Base-by-base conservation (phyloP, 495 filamentous ascomycete species). In the Aspergillus funiculosus region DNA sequence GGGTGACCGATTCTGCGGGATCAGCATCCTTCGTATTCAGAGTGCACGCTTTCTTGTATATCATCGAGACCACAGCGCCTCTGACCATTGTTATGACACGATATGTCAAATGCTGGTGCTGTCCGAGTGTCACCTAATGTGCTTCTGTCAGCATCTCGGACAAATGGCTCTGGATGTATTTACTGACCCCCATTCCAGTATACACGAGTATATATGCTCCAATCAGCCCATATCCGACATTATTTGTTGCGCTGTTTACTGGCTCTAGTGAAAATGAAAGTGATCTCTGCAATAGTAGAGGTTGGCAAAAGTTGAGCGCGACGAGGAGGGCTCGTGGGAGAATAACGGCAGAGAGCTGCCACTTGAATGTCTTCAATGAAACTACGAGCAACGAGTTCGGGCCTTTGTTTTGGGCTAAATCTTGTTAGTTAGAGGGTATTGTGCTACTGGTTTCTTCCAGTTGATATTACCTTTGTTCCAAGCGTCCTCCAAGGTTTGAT, bases 201-300 rank as follows among this genome's bases (percentile, higher is more conserved):
- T 85, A 86, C 0, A 86, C 77, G 4, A 82, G 44, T 18, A 74
- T 55, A 51, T 77, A 80, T 1, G 81, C 82, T 11, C 78, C 82
- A 46, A 86, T 81, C 38, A 84, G 59, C 3, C 81, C 81, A 54
- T 83, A 81, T 3, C 81, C 78, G 18, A 71, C 50, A 46, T 82
- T 77, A 10, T 56, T 69, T 3, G 65, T 66, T 41, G 41, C 54
- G 7, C 50, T 30, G 22, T 60, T 69, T 0, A 60, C 62, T 6
- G 75, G 67, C 39, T 72, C 53, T 6, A 66, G 44, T 4, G 76
- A 72, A 35, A 76, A 73, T 5, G 51, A 54, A 4, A 82, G 54
- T 0, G 77, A 69, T 8, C 71, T 62, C 34, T 77, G 67, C 14
- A 87, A 68, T 15, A 87, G 66, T 28, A 87, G 70, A 4, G 83